Evolutionary conservation across 1,284 basidiomycete species (phyloP), one percentile per base, ranked within the genome.

Genomic region (Thecaphora thlaspeos): DNA sequence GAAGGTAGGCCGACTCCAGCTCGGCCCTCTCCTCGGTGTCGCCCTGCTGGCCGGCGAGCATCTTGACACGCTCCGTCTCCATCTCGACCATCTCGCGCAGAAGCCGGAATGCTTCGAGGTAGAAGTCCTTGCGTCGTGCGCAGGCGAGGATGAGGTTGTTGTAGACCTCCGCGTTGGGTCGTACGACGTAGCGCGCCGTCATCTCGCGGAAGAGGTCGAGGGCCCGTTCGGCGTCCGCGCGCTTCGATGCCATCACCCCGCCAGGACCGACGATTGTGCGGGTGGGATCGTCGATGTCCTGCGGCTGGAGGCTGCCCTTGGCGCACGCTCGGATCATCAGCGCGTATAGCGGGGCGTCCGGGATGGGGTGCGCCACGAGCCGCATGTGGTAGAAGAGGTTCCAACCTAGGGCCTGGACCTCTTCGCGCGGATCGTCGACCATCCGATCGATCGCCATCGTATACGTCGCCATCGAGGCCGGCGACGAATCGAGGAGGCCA

Each of bases 331-430:
- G 83, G 68, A 98, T 92, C 90, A 98, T 95, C 23, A 85, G 77
- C 0, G 87, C 84, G 78, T 93, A 98, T 5, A 93, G 79, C 17
- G 83, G 79, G 2, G 82, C 81, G 57, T 89, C 86, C 0, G 94
- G 92, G 2, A 81, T 80, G 0, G 91, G 86, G 73, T 98, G 91
- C 0, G 93, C 90, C 7, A 89, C 87, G 48, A 96, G 89, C 47
- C 95, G 89, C 90, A 96, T 95, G 77, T 97, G 92, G 2, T 89
- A 82, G 77, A 91, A 97, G 22, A 97, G 82, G 70, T 96, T 90
- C 90, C 90, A 95, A 2, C 55, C 68, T 12, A 65, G 17, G 11
- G 59, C 54, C 26, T 68, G 61, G 17, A 69, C 5, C 24, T 57
- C 66, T 3, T 54, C 53, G 17, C 61, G 34, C 19, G 50, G 51